Percentiles rank a stretch among this genome's conserved stretches.
Evolutionary conservation across 2,329 filamentous ascomycete species (phyloP).

Genomic region (Eutypa lata): DNA sequence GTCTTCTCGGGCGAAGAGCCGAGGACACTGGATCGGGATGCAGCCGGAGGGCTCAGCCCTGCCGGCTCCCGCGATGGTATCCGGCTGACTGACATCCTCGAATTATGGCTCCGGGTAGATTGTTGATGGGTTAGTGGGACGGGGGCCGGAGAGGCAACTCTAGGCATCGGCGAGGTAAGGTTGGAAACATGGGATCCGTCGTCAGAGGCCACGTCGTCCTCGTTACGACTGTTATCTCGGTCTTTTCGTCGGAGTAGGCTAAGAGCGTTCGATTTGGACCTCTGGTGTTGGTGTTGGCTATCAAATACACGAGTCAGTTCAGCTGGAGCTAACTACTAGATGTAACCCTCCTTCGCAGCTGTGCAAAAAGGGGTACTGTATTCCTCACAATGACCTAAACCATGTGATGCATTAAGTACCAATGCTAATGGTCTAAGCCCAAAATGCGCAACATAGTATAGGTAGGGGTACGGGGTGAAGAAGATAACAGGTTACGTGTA

Average conservation of each 20-base stretch:
- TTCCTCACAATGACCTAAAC: too few species aligned
- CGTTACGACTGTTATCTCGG: constrained; percentile 35
- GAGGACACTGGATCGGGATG: constrained; percentile 16
- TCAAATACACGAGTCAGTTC: constrained; percentile 12
- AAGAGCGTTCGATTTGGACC: constrained; percentile 52
- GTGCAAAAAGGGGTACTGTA: too few species aligned
- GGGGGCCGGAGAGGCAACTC: constrained; percentile 28
- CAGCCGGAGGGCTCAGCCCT: constrained; percentile 7
- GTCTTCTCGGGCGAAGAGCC: constrained; percentile 35
- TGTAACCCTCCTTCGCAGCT: neutral
- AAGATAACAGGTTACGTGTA: too few species aligned
- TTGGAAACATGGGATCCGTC: constrained; percentile 41
- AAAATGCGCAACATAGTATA: too few species aligned
- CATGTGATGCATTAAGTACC: too few species aligned
- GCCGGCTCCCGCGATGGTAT: constrained; percentile 31
- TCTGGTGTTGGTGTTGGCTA: constrained; percentile 39
- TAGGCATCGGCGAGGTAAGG: constrained; percentile 31
- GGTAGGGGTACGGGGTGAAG: too few species aligned
- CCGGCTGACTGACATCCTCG: constrained; percentile 47
- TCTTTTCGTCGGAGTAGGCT: constrained; percentile 54
- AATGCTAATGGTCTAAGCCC: too few species aligned
- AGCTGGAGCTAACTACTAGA: neutral
- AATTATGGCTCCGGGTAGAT: constrained; percentile 40
- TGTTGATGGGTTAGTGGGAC: constrained; percentile 34
- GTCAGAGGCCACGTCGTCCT: constrained; percentile 48